phyloP scores from a whole-genome alignment of 192 early-diverging fungal species.

The Phlyctochytrium planicorne region DNA sequence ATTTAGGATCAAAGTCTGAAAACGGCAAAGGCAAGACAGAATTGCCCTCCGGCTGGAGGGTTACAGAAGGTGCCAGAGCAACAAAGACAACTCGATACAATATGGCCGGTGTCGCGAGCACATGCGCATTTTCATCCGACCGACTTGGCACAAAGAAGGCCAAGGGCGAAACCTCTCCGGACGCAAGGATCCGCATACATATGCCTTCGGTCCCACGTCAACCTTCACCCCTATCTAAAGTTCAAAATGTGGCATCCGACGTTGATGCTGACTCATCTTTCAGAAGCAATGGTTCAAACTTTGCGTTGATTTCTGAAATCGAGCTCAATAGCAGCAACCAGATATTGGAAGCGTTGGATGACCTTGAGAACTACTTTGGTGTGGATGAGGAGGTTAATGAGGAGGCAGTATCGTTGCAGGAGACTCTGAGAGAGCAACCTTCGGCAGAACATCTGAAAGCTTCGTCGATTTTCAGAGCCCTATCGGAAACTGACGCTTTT shows the following conservation, averaged over 20 bases:
- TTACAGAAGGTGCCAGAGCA: slow-evolving; percentile 17
- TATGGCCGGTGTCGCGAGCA: slow-evolving; percentile 35
- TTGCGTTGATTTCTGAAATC: slow-evolving; percentile 10
- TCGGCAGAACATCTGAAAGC: too few species aligned
- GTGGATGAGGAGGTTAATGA: slow-evolving; percentile 3
- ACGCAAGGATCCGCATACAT: background rate
- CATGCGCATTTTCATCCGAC: slow-evolving; percentile 33
- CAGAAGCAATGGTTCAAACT: background rate
- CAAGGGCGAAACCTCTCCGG: background rate
- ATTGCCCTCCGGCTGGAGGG: slow-evolving; percentile 30
- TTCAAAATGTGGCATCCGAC: background rate
- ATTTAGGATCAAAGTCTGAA: slow-evolving; percentile 2
- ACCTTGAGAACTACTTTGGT: slow-evolving; percentile 35
- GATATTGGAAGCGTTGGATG: slow-evolving; percentile 26
- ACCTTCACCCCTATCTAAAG: background rate
- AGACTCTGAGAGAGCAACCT: too few species aligned
- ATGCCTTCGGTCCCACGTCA: background rate
- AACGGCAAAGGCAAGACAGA: slow-evolving; percentile 7
- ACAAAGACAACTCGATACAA: slow-evolving; percentile 40
- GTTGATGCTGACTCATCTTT: background rate
- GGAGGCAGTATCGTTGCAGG: too few species aligned
- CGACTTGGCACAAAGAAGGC: too few species aligned
- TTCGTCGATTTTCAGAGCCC: too few species aligned
- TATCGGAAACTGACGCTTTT: too few species aligned
- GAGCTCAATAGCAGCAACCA: slow-evolving; percentile 11